Evolutionary conservation across 129 eudicot genomes (phyloP), one percentile per base, ranked within the genome.

Genomic region (Chrysanthemum lavandulifolium): DNA sequence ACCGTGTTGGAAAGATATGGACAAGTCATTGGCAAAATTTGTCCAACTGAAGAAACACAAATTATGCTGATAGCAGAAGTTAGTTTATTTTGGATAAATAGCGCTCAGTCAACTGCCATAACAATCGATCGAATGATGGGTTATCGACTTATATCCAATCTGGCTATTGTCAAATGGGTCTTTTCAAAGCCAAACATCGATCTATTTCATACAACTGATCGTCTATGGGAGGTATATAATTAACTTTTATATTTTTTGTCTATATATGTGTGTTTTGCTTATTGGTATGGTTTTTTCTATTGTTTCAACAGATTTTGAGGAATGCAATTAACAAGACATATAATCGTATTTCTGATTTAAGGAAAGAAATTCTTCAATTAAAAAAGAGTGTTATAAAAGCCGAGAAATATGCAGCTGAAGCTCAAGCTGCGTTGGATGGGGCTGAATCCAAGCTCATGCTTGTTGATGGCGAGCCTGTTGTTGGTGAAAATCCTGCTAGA

Each of bases 41-140:
- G 97, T 64, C 82, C 96, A 12, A 89, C 86, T 82, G 85, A 95
- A 77, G 99, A 95, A 54, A 84, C 82, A 48, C 97, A 95, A 65
- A 84, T 90, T 50, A 53, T 80, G 87, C 76, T 95, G 58, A 90
- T 95, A 45, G 74, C 77, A 50, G 99, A 95, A 86, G 87, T 95
- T 58, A 75, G 85, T 75, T 72, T 68, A 9, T 91, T 83, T 68
- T 95, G 99, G 99, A 90, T 81, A 80, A 95, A 90, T 67, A 90
- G 85, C 72, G 80, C 94, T 80, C 99, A 95, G 72, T 77, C 91
- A 85, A 83, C 97, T 13, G 99, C 99, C 61, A 74, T 95, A 52
- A 81, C 97, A 2, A 82, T 90, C 16, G 99, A 95, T 62, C 82
- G 99, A 78, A 90, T 95, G 99, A 95, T 95, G 99, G 89, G 97